Evolutionary conservation across 2,329 filamentous ascomycete species (phyloP).

Genomic region (Cladosporium sp.): DNA sequence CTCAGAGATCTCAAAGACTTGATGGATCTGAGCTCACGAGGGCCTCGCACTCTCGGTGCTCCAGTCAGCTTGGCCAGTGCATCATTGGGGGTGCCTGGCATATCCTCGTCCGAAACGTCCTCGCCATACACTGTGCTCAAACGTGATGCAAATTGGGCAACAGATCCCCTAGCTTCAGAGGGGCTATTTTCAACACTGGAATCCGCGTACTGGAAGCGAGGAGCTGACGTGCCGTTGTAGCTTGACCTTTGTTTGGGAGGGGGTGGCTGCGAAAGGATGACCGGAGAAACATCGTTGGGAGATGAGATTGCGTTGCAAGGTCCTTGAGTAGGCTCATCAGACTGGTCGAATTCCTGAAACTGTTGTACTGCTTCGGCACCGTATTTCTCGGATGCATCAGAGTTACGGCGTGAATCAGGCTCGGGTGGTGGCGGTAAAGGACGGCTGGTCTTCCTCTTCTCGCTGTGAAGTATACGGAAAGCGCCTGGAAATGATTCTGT

Average conservation of each 20-base stretch:
- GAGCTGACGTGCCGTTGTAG: neutral
- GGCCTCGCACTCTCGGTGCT: neutral
- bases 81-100: conserved; percentile 20
- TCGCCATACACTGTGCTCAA: conserved; percentile 26
- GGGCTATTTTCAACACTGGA: conserved; percentile 15
- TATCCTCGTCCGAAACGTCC: conserved; percentile 15
- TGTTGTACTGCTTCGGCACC: neutral
- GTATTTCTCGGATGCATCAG: neutral
- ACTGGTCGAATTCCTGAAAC: neutral
- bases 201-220: too few relatives aligned
- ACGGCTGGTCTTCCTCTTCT: conserved; percentile 2
- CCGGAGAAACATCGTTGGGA: neutral
- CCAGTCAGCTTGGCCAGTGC: conserved; percentile 25
- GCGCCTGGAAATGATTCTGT: conserved; percentile 5
- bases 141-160: conserved; percentile 21
- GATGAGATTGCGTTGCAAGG: neutral
- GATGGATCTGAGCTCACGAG: neutral
- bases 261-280: conserved; percentile 1
- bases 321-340: neutral
- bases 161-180: conserved; percentile 14
- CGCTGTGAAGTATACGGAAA: conserved; percentile 4
- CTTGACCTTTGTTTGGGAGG: neutral
- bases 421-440: conserved; percentile 6
- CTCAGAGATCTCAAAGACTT: conserved; percentile 1
- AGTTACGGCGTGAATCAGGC: neutral